Evolutionary conservation across 202 grass and related monocot species (phyloP).

Genomic region (Alloteropsis angusta): DNA sequence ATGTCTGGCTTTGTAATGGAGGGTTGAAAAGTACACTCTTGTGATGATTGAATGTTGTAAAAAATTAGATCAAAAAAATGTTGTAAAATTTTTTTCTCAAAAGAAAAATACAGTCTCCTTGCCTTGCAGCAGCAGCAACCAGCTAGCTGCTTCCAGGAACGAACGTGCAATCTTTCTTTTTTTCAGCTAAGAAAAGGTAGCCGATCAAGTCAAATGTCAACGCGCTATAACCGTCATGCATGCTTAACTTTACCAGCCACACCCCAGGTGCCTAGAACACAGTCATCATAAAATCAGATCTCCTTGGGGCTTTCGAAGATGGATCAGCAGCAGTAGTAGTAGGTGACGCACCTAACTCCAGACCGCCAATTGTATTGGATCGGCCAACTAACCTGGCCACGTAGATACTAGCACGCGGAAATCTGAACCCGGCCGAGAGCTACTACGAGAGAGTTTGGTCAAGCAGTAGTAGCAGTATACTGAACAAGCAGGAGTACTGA

Average conservation of each 20-base stretch:
- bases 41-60: no score
- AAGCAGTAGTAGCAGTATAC: not conserved
- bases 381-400: not conserved
- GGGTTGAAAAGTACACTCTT: no score
- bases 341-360: conserved; percentile 1
- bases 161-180: not conserved
- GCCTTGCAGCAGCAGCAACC: not conserved
- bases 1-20: no score
- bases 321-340: not conserved
- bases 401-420: not conserved
- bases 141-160: not conserved
- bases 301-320: not conserved
- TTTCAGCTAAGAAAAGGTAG: not conserved
- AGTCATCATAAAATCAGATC: not conserved
- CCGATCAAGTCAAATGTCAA: conserved; percentile 25
- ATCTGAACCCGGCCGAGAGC: not conserved
- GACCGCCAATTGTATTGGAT: not conserved
- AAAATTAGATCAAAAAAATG: no score
- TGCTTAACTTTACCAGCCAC: not conserved
- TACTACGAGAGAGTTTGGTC: not conserved
- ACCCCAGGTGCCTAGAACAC: not conserved
- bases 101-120: not conserved
- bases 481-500: not conserved
- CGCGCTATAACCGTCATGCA: not conserved
- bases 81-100: not conserved